Evolutionary conservation across 805 yeast genomes (phyloP), one percentile per base, ranked within the genome.

Genomic region (Novakomyces olei): DNA sequence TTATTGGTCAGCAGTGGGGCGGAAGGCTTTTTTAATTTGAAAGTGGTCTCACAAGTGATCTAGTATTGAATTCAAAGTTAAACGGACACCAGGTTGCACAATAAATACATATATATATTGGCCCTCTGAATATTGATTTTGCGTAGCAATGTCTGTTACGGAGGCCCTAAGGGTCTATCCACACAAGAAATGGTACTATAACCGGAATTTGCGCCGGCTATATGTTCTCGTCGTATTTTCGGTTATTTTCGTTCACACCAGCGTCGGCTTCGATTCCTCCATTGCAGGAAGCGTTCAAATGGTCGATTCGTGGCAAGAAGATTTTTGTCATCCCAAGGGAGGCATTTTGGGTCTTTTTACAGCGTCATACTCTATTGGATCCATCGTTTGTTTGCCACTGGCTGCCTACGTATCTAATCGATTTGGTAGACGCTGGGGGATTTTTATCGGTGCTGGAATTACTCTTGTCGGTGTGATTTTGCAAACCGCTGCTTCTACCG

Each of bases 321-420:
- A 27, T 12, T 22, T 22, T 22, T 10, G 25, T 22, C 25, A 22
- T 12, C 29, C 29, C 10, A 10, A 12, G 10, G 29, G 29, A 10
- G 29, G 15, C 9, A 27, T 27, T 15, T 15, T 27, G 10, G 29
- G 29, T 27, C 10, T 27, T n/a, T n/a, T 27, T 10, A 27, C 17
- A 12, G 29, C 29, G n/a, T n/a, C 29, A 10, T 27, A n/a, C 12
- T 27, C 29, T 27, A 27, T 27, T n/a, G 29, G 29, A 10, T n/a
- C 29, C 9, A 15, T 27, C 29, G 10, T 27, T 12, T n/a, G 15
- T 15, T 10, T 27, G 10, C 29, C 29, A 10, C 10, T 27, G n/a
- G 29, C 14, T 10, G 15, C 29, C 12, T 27, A 15, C 15, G 14
- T 15, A 10, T n/a, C 10, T 15, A 15, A 27, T 27, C 29, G 29